Conservation (phyloP, 352 stramenopile species). For the Globisporangium radiosum region DNA sequence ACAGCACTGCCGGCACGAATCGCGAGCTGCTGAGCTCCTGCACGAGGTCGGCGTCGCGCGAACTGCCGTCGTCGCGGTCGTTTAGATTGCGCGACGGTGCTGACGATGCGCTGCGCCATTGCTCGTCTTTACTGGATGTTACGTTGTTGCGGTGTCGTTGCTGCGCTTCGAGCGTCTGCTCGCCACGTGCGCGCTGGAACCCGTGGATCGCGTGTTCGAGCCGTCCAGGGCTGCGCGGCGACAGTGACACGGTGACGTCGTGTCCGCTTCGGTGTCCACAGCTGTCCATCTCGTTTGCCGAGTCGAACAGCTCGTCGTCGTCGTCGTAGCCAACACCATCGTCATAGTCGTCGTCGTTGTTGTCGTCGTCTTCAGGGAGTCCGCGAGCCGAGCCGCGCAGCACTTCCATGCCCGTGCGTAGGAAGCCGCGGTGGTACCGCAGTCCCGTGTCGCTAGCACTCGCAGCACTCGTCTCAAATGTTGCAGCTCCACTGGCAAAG, state of each 20-base stretch:
- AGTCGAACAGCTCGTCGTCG: not conserved
- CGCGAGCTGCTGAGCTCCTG: conserved; percentile 21
- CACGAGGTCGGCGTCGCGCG: conserved; percentile 19
- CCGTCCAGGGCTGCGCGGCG: conserved; percentile 21
- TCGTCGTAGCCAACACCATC: conserved; percentile 1
- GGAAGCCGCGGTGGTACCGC: conserved; percentile 44
- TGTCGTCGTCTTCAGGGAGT: conserved; percentile 12
- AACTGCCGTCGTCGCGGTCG: conserved; percentile 8
- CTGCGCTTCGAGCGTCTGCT: conserved; percentile 1
- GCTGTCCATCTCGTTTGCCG: not conserved
- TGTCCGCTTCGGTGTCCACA: not conserved
- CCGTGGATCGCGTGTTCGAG: conserved; percentile 30
- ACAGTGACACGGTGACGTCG: conserved; percentile 1
- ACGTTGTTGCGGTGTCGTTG: not conserved
- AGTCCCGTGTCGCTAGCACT: conserved; percentile 11
- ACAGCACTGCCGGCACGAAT: conserved; percentile 53
- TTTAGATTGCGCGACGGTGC: not conserved
- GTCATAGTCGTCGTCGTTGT: conserved; percentile 6
- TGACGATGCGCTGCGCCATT: conserved; percentile 7
- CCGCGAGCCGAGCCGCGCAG: conserved; percentile 15
- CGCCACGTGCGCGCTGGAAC: conserved; percentile 18
- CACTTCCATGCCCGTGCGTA: conserved; percentile 58
- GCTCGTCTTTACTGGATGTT: conserved; percentile 21
- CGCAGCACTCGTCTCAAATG: not conserved
- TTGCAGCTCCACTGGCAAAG: not conserved